Evolutionary conservation across 495 filamentous ascomycete genomes (phyloP), one percentile per base, ranked within the genome.

Genomic region (Aspergillus incahuasiensis): DNA sequence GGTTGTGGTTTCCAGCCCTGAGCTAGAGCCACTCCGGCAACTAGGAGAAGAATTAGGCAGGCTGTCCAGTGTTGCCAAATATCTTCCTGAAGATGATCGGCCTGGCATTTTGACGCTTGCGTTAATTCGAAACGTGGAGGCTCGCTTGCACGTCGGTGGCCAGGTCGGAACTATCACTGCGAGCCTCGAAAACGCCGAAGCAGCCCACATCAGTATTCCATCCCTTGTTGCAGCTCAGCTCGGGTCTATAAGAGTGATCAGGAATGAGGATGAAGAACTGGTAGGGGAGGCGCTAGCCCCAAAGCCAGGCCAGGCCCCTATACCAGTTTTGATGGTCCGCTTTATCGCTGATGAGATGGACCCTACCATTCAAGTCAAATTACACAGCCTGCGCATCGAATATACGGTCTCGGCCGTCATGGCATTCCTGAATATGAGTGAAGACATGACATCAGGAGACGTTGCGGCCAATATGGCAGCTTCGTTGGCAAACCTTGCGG

Each of bases 261-360:
- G 90, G n/a, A 89, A 91, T 59, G 67, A 69, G 11, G 67, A 72
- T 3, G 91, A 95, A 64, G 82, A 88, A 46, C 75, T 97, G 4
- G 55, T 96, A 5, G 79, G 82, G 41, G 61, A 79, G 54, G 75
- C 80, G 53, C 56, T 82, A 24, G 53, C 69, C 3, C 42, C 66
- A 5, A 52, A 44, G 43, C 25, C 55, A 18, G 55, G 51, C 16
- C 48, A 64, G 55, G 52, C 64, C 35, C 64, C 70, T 45, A 59
- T 80, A 28, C 83, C 85, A 2, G 82, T 87, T 66, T 59, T 90
- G 24, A 90, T 91, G 85, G 83, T 86, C 58, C 80, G 95, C 43
- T 87, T 94, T 69, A 86, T 99, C 49, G 89, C 89, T 0, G 91
- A 97, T 66, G 95, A 97, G 62, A 89, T 95, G 73, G 92, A 97